These are phyloP conservation scores for Chalciporus sphaerocephalus DNA, from an alignment of 768 basidiomycete species.

Conservation along the genomic window DNA sequence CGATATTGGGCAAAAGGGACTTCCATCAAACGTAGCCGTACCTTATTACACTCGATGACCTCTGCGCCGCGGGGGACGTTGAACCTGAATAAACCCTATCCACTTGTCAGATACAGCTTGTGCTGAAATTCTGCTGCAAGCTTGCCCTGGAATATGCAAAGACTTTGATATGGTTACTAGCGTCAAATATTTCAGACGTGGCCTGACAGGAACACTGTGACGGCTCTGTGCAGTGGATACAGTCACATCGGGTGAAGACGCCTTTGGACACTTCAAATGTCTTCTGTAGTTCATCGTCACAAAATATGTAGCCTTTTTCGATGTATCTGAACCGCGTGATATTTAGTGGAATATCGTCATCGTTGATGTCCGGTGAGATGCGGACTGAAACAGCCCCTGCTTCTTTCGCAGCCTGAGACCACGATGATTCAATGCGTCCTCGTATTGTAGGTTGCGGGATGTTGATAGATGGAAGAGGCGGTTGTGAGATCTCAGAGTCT, in stretches of 20 bases:
- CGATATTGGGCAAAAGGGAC: neutral
- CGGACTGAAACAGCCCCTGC: slow-evolving; percentile 30
- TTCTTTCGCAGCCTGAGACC: slow-evolving; percentile 27
- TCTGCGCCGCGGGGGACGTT: slow-evolving; percentile 39
- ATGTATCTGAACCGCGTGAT: slow-evolving; percentile 45
- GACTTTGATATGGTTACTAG: slow-evolving; percentile 17
- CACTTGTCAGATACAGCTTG: slow-evolving; percentile 1
- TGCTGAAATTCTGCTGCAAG: neutral
- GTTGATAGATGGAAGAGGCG: slow-evolving; percentile 14
- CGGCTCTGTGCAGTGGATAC: slow-evolving; percentile 33
- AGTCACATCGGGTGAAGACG: slow-evolving; percentile 44
- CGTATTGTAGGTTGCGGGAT: slow-evolving; percentile 22
- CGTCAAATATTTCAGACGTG: slow-evolving; percentile 37
- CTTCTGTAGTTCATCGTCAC: slow-evolving; percentile 13
- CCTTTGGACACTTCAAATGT: slow-evolving; percentile 27
- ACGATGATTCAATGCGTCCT: slow-evolving; percentile 24
- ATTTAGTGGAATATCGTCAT: slow-evolving; percentile 40
- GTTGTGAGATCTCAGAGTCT: neutral
- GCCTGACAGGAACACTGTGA: slow-evolving; percentile 47
- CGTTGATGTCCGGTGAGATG: slow-evolving; percentile 33
- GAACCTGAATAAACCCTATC: slow-evolving; percentile 50
- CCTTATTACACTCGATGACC: slow-evolving; percentile 66
- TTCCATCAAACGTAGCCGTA: slow-evolving; percentile 19
- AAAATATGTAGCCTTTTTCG: slow-evolving; percentile 51
- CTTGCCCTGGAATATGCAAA: slow-evolving; percentile 45